Conservation (phyloP, 2,329 filamentous ascomycete genomes). For the Ophiostoma australiae region DNA sequence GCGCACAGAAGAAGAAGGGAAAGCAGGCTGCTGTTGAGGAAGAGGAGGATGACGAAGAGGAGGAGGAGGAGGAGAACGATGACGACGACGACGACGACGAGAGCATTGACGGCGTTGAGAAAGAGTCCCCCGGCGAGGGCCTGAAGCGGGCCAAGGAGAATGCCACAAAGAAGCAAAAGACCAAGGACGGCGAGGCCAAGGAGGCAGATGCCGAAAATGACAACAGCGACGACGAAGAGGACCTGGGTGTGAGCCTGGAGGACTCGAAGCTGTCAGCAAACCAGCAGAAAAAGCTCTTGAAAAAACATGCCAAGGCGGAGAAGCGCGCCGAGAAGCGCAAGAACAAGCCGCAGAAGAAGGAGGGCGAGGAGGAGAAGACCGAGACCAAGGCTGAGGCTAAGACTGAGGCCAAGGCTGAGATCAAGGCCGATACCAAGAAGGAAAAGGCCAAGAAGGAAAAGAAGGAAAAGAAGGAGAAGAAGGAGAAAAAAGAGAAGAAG, state of each 20-base stretch:
- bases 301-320: slow-evolving; percentile 50
- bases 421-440: slow-evolving; percentile 19
- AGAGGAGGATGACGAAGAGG: slow-evolving; percentile 33
- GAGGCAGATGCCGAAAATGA: slow-evolving; percentile 5
- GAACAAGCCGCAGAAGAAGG: slow-evolving; percentile 36
- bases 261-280: slow-evolving; percentile 38
- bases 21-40: slow-evolving; percentile 33
- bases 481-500: slow-evolving; percentile 31
- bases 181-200: slow-evolving; percentile 21
- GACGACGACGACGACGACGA: slow-evolving; percentile 43
- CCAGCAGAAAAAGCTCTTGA: slow-evolving; percentile 46
- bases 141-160: slow-evolving; percentile 48
- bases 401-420: slow-evolving; percentile 33
- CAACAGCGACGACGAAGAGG: slow-evolving; percentile 30
- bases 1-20: slow-evolving; percentile 9
- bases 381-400: slow-evolving; percentile 31
- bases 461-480: slow-evolving; percentile 32
- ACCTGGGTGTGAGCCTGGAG: slow-evolving; percentile 25
- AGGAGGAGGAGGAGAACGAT: slow-evolving; percentile 34
- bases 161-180: slow-evolving; percentile 49
- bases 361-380: slow-evolving; percentile 5
- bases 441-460: slow-evolving; percentile 36
- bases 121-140: slow-evolving; percentile 60
- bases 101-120: slow-evolving; percentile 46
- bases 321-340: slow-evolving; percentile 46